Percentiles rank a stretch among this genome's conserved stretches.
Evolutionary conservation across 2,329 filamentous ascomycete species (phyloP).

Genomic region (Sclerotinia minor): DNA sequence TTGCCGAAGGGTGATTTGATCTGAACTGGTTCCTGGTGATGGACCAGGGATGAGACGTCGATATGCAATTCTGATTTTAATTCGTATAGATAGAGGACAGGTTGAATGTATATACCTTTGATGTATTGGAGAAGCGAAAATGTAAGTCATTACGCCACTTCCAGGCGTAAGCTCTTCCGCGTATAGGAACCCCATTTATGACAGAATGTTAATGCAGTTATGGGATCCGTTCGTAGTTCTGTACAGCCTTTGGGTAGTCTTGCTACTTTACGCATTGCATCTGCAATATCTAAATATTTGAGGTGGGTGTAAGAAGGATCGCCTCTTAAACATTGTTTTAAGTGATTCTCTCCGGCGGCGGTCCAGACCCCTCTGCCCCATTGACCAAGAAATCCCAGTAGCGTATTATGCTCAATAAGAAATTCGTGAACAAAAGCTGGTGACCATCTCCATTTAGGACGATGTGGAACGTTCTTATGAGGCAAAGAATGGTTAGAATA

Average conservation of each 20-base stretch:
- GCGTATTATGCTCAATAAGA: not conserved
- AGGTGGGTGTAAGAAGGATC: not conserved
- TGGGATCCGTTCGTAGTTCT: not conserved
- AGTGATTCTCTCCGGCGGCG: not conserved
- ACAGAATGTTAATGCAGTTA: not conserved
- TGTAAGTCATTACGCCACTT: not conserved
- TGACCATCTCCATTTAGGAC: not conserved
- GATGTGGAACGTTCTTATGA: not conserved
- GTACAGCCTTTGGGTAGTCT: not conserved
- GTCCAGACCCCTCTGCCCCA: slow-evolving; percentile 1
- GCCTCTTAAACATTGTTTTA: not conserved
- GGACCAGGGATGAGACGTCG: slow-evolving; percentile 3
- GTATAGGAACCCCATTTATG: slow-evolving; percentile 10
- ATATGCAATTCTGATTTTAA: not conserved
- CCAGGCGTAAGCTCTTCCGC: not conserved
- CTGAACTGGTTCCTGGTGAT: not conserved
- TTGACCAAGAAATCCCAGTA: not conserved
- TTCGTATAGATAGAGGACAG: not conserved
- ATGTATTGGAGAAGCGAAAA: slow-evolving; percentile 17
- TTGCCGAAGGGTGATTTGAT: not conserved
- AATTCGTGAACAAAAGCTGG: not conserved
- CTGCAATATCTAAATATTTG: not conserved
- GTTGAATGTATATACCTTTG: not conserved
- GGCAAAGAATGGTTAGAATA: not conserved
- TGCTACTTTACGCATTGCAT: slow-evolving; percentile 9